Base-by-base conservation (phyloP, 257 asterid species). In the Penstemon eatonii region DNA sequence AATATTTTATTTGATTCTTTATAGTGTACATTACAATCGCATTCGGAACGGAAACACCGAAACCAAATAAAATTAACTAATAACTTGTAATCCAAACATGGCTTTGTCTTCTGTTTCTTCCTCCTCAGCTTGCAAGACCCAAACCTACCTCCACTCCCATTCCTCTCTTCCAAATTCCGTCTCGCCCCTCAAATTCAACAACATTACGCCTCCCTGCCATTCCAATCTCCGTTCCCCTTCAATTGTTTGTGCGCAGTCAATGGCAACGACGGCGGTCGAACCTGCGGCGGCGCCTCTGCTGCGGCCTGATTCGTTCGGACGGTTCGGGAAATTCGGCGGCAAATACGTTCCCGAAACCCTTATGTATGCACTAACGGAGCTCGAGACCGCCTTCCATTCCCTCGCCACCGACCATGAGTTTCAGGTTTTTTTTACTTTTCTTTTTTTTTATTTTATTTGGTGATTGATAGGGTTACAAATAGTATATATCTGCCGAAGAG, bases 261-360 rank as follows among this genome's bases (percentile, higher is more conserved):
- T 81, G 92, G 78, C 79, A 61, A 68, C 74, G 67, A 61, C 86
- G 38, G 79, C 60, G 60, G 78, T 69, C 15, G 80, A 72, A 65
- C 75, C 76, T 60, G 50, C 76, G 74, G 52, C 70, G 60, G 54
- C 36, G 61, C 63, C 64, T 53, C 73, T 56, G 64, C 87, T 43
- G 73, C 82, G 90, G n/a, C 98, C 98, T 8, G 98, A 92, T 69
- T 78, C 96, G 1, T 92, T 92, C 69, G 97, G 97, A 38, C 79
- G 98, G 47, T 90, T 90, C 38, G 97, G 97, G 3, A 84, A 82
- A 65, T 92, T 81, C 61, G 98, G 98, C 8, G 97, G 98, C 5
- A 88, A 88, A 58, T 90, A 86, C 73, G 96, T 92, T 0, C 98
- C 97, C 4, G 98, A 92, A 71, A 92, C 96, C 6, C 85, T 92